Evolutionary conservation across 257 asterid species (phyloP).

Genomic region (Leptodermis oblonga): DNA sequence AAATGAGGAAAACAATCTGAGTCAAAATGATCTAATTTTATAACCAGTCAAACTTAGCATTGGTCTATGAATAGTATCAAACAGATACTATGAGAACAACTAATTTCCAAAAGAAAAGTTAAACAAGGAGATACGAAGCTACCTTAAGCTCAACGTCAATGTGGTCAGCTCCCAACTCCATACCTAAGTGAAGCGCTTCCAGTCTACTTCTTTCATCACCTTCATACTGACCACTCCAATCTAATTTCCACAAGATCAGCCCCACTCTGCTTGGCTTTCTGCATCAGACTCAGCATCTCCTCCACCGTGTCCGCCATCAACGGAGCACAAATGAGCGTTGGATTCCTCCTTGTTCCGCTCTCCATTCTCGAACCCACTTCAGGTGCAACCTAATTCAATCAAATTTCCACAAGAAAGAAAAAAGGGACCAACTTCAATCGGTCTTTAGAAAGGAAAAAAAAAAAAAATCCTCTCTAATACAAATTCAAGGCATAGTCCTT

Average conservation of each 20-base stretch:
- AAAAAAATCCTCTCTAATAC: neutral
- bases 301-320: slow-evolving; percentile 85
- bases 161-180: slow-evolving; percentile 97
- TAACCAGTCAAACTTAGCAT: slow-evolving; percentile 9
- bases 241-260: slow-evolving; percentile 94
- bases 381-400: slow-evolving; percentile 39
- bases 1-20: slow-evolving; percentile 8
- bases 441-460: neutral
- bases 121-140: slow-evolving; percentile 14
- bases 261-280: slow-evolving; percentile 62
- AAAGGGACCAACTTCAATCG: neutral
- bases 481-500: neutral
- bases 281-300: slow-evolving; percentile 61
- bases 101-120: slow-evolving; percentile 4
- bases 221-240: slow-evolving; percentile 86
- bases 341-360: slow-evolving; percentile 49
- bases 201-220: slow-evolving; percentile 78
- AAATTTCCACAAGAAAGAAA: neutral
- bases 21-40: neutral
- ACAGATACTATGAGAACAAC: neutral
- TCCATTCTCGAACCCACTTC: slow-evolving; percentile 45
- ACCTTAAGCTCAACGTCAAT: slow-evolving; percentile 96
- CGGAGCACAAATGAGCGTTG: slow-evolving; percentile 87
- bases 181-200: slow-evolving; percentile 65
- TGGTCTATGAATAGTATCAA: neutral